phyloP scores from a whole-genome alignment of 106 monocot species.

The Acanthochlamys bracteata region DNA sequence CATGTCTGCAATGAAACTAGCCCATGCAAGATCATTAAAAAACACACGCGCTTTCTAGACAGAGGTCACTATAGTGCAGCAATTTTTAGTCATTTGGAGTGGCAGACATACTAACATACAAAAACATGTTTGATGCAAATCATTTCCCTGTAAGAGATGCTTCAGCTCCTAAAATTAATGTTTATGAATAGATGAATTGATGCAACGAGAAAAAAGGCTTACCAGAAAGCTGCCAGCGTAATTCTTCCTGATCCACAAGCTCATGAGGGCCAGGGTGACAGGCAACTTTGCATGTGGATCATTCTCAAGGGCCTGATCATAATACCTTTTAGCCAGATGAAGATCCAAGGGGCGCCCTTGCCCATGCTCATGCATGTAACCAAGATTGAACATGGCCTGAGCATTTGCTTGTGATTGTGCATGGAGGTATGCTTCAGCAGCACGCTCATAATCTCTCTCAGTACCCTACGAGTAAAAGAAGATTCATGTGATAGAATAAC shows the following conservation, averaged over 20 bases:
- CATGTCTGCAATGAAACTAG: too few species aligned
- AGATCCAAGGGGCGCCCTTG: constrained; percentile 89
- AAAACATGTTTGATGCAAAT: too few species aligned
- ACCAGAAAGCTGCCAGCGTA: constrained; percentile 66
- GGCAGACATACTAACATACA: too few species aligned
- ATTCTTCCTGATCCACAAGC: constrained; percentile 89
- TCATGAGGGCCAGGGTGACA: constrained; percentile 65
- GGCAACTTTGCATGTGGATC: constrained; percentile 80
- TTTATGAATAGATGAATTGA: too few species aligned
- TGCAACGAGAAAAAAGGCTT: constrained; percentile 10
- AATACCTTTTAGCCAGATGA: constrained; percentile 89
- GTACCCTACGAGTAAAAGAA: constrained; percentile 48
- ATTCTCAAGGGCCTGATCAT: constrained; percentile 77
- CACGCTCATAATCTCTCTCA: constrained; percentile 80
- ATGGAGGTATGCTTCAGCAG: constrained; percentile 92
- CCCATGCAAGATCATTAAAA: too few species aligned
- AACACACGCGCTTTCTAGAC: too few species aligned
- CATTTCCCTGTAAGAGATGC: too few species aligned
- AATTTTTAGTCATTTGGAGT: too few species aligned
- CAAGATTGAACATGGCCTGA: constrained; percentile 98
- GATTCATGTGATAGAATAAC: background rate
- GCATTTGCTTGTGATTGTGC: constrained; percentile 80
- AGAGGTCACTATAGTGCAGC: too few species aligned
- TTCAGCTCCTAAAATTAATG: too few species aligned
- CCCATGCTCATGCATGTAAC: constrained; percentile 98